These are phyloP conservation scores for Boletus rubescentipes DNA, from an alignment of 768 basidiomycete genomes.

Conservation along the genomic window DNA sequence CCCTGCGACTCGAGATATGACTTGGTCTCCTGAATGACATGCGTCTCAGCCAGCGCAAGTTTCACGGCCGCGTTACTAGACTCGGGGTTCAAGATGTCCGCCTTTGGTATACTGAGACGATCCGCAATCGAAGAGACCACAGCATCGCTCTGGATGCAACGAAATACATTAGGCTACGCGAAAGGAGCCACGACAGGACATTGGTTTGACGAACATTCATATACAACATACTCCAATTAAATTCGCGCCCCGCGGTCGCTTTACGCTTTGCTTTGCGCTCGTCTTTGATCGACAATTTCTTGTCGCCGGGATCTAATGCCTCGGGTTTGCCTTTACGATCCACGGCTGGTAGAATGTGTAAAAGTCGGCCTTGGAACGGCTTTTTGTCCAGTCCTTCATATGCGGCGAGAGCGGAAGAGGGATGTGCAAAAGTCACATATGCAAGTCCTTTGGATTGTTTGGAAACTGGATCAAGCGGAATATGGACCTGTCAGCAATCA, in stretches of 20 bases:
- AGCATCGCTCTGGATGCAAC: slow-evolving; percentile 75
- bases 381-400: slow-evolving; percentile 77
- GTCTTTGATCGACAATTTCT: slow-evolving; percentile 58
- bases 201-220: slow-evolving; percentile 81
- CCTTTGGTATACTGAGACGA: slow-evolving; percentile 82
- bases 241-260: slow-evolving; percentile 68
- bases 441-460: slow-evolving; percentile 60
- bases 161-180: slow-evolving; percentile 21
- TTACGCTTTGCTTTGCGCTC: slow-evolving; percentile 60
- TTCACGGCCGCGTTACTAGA: slow-evolving; percentile 85
- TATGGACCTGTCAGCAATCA: slow-evolving; percentile 46
- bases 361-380: slow-evolving; percentile 86
- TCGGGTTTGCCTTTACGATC: slow-evolving; percentile 54
- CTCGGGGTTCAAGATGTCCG: slow-evolving; percentile 85
- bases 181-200: slow-evolving; percentile 16
- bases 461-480: slow-evolving; percentile 49
- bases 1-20: slow-evolving; percentile 80
- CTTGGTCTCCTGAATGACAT: slow-evolving; percentile 94
- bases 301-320: slow-evolving; percentile 40
- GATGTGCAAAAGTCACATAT: slow-evolving; percentile 51
- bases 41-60: slow-evolving; percentile 94
- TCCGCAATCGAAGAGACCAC: slow-evolving; percentile 89
- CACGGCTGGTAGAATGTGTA: slow-evolving; percentile 88
- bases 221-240: slow-evolving; percentile 93
- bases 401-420: slow-evolving; percentile 59